A percentile compares a stretch with the other conserved stretches of the same genome.
phyloP scores from a whole-genome alignment of 495 filamentous ascomycete species.

The Aspergillus mulundensis region DNA sequence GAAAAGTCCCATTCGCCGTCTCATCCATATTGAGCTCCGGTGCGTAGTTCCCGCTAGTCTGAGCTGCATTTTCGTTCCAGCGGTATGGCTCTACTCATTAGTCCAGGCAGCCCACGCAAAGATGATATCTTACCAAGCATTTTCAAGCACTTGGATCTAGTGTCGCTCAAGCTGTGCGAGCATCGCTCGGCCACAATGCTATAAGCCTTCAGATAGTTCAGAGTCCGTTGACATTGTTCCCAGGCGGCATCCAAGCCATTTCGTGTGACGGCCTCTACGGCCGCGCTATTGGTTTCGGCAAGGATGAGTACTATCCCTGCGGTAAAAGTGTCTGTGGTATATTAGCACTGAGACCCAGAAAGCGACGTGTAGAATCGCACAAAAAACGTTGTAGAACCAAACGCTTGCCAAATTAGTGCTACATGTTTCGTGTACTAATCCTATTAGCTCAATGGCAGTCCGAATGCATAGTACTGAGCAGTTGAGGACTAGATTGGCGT shows the following conservation, averaged over 20 bases:
- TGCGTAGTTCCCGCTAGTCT: not conserved
- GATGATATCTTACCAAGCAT: not conserved
- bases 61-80: not conserved
- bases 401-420: conserved; percentile 6
- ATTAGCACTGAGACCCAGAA: not conserved
- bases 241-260: conserved; percentile 1
- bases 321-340: conserved; percentile 10
- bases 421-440: conserved; percentile 8
- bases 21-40: not conserved
- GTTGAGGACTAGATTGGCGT: not conserved
- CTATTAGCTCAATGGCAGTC: conserved; percentile 10
- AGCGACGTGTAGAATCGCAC: not conserved
- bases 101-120: not conserved
- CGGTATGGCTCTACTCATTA: not conserved
- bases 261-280: not conserved
- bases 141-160: not conserved
- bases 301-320: conserved; percentile 10
- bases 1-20: not conserved
- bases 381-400: conserved; percentile 21
- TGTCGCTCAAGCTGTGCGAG: not conserved
- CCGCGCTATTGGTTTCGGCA: not conserved
- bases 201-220: not conserved
- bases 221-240: not conserved
- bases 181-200: conserved; percentile 3
- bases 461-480: conserved; percentile 7